A percentile compares a stretch with the other conserved stretches of the same genome.
Evolutionary conservation across 2,329 filamentous ascomycete genomes (phyloP).

Genomic region (Sarocladium brachiariae): DNA sequence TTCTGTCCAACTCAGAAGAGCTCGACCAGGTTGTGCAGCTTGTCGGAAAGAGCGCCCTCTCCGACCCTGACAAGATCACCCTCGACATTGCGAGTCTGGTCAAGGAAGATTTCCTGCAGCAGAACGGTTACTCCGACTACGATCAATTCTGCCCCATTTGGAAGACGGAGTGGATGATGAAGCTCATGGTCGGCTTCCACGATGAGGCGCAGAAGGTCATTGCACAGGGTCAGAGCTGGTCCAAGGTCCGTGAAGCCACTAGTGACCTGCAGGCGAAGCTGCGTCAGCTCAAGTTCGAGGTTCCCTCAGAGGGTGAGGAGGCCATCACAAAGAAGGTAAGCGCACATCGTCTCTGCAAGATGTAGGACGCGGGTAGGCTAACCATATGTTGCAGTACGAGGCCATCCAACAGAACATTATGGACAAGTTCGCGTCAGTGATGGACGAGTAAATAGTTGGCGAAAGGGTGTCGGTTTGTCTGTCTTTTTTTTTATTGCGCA

Average conservation of each 20-base stretch:
- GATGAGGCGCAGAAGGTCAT: constrained; percentile 96
- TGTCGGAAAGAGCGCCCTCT: constrained; percentile 93
- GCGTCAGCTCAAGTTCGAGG: constrained; percentile 93
- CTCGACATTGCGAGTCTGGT: constrained; percentile 84
- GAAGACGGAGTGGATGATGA: constrained; percentile 99
- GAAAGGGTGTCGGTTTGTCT: neutral
- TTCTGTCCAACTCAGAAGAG: constrained; percentile 92
- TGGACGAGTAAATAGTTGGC: constrained; percentile 67
- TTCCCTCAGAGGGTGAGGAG: constrained; percentile 79
- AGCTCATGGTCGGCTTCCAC: constrained; percentile 96
- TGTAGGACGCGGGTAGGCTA: neutral
- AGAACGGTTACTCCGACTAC: constrained; percentile 98
- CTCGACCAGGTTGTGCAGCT: constrained; percentile 98
- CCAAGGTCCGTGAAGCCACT: constrained; percentile 87
- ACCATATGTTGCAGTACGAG: constrained; percentile 63
- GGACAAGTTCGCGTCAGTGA: constrained; percentile 94
- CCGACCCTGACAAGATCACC: constrained; percentile 96
- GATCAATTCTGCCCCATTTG: constrained; percentile 98
- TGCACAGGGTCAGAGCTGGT: constrained; percentile 83
- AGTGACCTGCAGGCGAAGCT: constrained; percentile 78
- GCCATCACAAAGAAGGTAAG: constrained; percentile 75
- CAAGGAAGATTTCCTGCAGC: constrained; percentile 98
- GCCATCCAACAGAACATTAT: constrained; percentile 83
- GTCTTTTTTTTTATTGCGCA: neutral
- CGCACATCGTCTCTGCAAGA: constrained; percentile 6